These are phyloP conservation scores for Chenopodium formosanum DNA, from an alignment of 148 eudicot genomes.

Conservation along the genomic window DNA sequence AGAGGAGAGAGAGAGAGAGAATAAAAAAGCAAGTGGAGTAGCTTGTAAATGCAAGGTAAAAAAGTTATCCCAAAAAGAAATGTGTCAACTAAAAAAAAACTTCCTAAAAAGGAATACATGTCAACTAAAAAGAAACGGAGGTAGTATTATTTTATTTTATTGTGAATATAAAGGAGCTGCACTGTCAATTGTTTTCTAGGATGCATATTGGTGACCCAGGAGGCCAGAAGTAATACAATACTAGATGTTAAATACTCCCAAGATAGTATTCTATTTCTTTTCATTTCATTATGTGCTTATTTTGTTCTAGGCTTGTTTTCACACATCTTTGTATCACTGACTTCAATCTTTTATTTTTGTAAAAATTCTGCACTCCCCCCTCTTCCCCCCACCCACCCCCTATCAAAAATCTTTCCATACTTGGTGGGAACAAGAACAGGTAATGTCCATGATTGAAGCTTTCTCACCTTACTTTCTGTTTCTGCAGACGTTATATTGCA, in stretches of 20 bases:
- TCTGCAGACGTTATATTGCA: conserved; percentile 74
- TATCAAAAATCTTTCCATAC: background rate
- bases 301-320: background rate
- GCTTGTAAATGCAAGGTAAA: too few relatives aligned
- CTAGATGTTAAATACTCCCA: background rate
- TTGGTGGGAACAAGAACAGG: background rate
- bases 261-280: background rate
- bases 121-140: too few relatives aligned
- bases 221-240: too few relatives aligned
- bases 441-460: background rate
- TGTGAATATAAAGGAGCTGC: background rate
- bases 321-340: background rate
- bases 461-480: conserved; percentile 1
- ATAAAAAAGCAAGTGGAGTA: too few relatives aligned
- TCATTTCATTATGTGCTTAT: background rate
- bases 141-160: too few relatives aligned
- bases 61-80: too few relatives aligned
- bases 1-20: too few relatives aligned
- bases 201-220: background rate
- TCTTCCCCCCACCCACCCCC: too few relatives aligned
- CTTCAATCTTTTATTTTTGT: background rate
- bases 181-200: background rate
- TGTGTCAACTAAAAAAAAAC: too few relatives aligned
- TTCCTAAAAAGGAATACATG: too few relatives aligned
- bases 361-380: background rate